Evolutionary conservation across 208 protist species (phyloP), one percentile per base, ranked within the genome.

Genomic region (Leishmania turanica): DNA sequence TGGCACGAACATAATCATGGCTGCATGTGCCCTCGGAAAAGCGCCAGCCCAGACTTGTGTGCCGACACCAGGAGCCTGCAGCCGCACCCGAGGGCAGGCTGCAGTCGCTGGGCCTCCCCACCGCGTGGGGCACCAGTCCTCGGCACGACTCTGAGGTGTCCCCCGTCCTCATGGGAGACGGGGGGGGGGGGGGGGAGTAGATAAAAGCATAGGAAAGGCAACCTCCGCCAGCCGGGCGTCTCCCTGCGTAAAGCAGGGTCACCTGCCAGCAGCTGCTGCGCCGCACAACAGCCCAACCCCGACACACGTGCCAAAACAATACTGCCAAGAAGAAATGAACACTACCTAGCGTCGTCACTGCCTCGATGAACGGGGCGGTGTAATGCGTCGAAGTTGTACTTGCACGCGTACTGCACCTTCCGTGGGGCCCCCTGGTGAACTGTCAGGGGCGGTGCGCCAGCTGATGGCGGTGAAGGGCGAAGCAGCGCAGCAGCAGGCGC

Each of bases 351-450:
- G 24, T 17, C 13, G 31, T 75, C 62, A 85, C 31, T n/a, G 56
- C 58, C 42, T 75, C 13, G 37, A 75, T 24, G 64, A 79, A 24
- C 77, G 82, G 0, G 77, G n/a, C 47, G 77, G 77, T 73, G 81
- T 34, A 82, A 65, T 47, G 70, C 27, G 47, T 79, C 68, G 47
- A 85, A 79, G 65, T 85, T 85, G 82, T 85, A 85, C 77, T 75
- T 81, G 82, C 69, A 81, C 19, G 64, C 71, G 64, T 85, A 85
- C 45, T 81, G 69, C 69, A 85, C 62, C 62, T 47, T 70, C 15
- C 42, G 76, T 24, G 17, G 40, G 17, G 60, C 64, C 31, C 15
- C 45, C 60, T 6, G 27, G 56, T 73, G 68, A 54, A 31, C 27
- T 27, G 58, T 8, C 21, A 62, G 51, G 7, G n/a, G 68, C 31